Conservation (phyloP, 2,329 filamentous ascomycete species). For the Beauveria sp. region DNA sequence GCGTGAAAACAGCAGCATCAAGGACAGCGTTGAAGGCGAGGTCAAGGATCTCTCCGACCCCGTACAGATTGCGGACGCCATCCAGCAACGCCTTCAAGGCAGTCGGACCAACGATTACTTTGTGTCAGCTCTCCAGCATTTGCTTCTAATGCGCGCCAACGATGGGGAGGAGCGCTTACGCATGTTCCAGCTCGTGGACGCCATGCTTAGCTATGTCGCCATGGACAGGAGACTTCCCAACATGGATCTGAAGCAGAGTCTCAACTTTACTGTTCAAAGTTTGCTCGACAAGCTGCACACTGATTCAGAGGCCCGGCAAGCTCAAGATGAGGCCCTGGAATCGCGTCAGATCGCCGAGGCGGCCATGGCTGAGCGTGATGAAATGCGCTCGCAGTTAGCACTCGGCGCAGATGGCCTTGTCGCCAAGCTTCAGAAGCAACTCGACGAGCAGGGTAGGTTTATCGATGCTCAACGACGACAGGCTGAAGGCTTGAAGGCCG, state of each 20-base stretch:
- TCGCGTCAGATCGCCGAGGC: constrained; percentile 89
- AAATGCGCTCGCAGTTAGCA: constrained; percentile 82
- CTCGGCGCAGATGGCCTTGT: constrained; percentile 90
- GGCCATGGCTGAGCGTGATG: constrained; percentile 91
- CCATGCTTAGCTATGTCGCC: constrained; percentile 98
- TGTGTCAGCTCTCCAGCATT: constrained; percentile 86
- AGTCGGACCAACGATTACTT: constrained; percentile 92
- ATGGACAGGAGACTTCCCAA: constrained; percentile 95
- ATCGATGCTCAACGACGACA: constrained; percentile 85
- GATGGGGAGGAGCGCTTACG: constrained; percentile 85
- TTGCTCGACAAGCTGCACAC: constrained; percentile 93
- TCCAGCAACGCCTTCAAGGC: constrained; percentile 74
- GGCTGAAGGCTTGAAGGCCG: constrained; percentile 79
- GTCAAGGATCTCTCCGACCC: constrained; percentile 90
- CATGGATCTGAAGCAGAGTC: constrained; percentile 94
- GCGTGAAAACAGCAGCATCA: constrained; percentile 80
- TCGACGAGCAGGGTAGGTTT: constrained; percentile 86
- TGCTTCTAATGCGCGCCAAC: constrained; percentile 85
- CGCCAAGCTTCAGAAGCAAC: constrained; percentile 81
- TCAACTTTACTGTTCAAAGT: constrained; percentile 95
- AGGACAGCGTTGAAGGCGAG: constrained; percentile 78
- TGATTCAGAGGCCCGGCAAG: constrained; percentile 87
- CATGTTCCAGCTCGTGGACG: constrained; percentile 96
- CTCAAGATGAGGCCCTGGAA: constrained; percentile 84
- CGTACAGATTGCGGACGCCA: constrained; percentile 86